Evolutionary conservation across 2,329 filamentous ascomycete species (phyloP), one percentile per base, ranked within the genome.

Genomic region (Aspergillus intermedius): DNA sequence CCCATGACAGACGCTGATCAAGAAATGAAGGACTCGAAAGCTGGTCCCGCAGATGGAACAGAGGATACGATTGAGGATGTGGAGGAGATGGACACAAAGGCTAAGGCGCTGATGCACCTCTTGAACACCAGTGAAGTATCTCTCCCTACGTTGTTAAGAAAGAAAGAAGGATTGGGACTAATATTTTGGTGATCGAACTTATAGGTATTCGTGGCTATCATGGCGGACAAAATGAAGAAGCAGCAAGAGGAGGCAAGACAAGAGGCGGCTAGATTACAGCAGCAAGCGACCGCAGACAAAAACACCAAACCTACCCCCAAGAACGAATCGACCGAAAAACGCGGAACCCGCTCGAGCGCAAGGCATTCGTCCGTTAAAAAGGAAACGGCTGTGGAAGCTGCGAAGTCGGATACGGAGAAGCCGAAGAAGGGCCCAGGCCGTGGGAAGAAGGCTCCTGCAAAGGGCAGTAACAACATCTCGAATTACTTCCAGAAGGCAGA

Each of bases 401-500:
- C 49, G 10, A 44, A 51, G 6, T 40, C 53, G 17, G 35, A 52
- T 25, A 60, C 55, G 49, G 50, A 32, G 37, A 64, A 56, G 32
- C 47, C 58, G 10, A 67, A 61, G 48, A 59, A 55, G 47, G 60
- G 59, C 21, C 10, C 25, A 30, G 37, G 37, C 10, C 55, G 59
- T n/a, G 54, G 60, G 9, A 65, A 60, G 50, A 65, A 61, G 53
- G 50, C 55, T 21, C 50, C 56, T 17, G 46, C 42, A 40, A 62
- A 63, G 41, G 57, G 58, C 28, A 64, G 67, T 9, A 17, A 17
- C 21, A 77, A 74, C 49, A 83, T 85, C 32, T 75, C 79, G 0
- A 77, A 74, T 52, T 84, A 80, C 57, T 79, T 84, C 61, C 79
- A 78, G 52, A 83, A 82, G 54, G 76, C 77, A 21, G 76, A 83